Conservation (phyloP, 768 basidiomycete genomes). For the Russula vinacea region DNA sequence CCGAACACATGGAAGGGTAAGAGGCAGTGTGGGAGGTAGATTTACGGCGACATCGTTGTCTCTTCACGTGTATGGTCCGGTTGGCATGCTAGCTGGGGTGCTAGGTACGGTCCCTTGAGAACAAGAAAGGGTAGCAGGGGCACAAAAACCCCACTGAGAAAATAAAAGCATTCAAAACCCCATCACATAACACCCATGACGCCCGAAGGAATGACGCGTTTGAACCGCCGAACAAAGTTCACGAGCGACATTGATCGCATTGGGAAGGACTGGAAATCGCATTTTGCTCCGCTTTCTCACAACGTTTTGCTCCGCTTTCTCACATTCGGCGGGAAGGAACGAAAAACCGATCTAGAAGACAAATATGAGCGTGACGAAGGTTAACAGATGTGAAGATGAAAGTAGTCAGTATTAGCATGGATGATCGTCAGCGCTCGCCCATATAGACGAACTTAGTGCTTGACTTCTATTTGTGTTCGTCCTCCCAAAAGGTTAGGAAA, state of each 20-base stretch:
- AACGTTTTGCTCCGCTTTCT: too few relatives aligned
- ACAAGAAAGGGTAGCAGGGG: slow-evolving; percentile 14
- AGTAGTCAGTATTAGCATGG: slow-evolving; percentile 86
- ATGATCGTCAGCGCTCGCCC: slow-evolving; percentile 61
- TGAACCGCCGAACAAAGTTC: neutral
- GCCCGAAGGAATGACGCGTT: neutral
- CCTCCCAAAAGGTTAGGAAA: slow-evolving; percentile 34
- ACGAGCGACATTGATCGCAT: neutral
- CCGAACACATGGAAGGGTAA: neutral
- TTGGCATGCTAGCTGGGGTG: neutral
- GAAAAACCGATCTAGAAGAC: slow-evolving; percentile 6
- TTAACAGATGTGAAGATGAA: slow-evolving; percentile 33
- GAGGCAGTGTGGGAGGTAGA: neutral
- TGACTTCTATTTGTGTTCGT: slow-evolving; percentile 88
- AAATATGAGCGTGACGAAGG: slow-evolving; percentile 10
- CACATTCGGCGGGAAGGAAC: neutral
- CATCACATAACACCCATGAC: neutral
- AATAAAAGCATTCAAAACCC: neutral
- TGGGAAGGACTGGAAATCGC: neutral
- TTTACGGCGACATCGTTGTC: neutral
- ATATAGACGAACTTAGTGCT: slow-evolving; percentile 70
- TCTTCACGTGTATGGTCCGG: neutral
- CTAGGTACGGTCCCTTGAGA: slow-evolving; percentile 5
- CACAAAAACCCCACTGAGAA: slow-evolving; percentile 3
- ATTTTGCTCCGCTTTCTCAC: neutral